Evolutionary conservation across 441 rosid species (phyloP), one percentile per base, ranked within the genome.

Genomic region (Jatropha multifida): DNA sequence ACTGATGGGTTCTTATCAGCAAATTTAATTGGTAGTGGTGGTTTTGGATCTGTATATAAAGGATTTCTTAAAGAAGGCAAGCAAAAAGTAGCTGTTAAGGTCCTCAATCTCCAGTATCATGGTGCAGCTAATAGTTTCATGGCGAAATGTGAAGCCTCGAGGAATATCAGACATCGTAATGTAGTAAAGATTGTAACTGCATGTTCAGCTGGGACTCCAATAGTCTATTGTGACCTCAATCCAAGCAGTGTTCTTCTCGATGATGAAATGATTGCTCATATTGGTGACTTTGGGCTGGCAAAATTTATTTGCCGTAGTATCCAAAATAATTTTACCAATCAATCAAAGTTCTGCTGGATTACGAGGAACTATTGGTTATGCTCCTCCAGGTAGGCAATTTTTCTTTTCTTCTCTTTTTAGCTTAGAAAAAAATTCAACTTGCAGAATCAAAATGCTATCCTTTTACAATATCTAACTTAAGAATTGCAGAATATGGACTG

Each of bases 21-120:
- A 7, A 70, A 70, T 41, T 56, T 70, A n/a, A 56, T 70, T 40
- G 74, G 64, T 5, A 9, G 17, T 38, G 74, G 74, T 0, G 17
- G 64, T 13, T 56, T 38, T 41, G 74, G 74, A 1, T 70, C 51
- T 55, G 64, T 70, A 5, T 70, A 70, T 9, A 70, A 70, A 70
- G 74, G 74, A 1, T 15, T 56, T 12, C 74, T 56, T 55, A 48
- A 38, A 7, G 11, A 56, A 40, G 38, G 55, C 0, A 46, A n/a
- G 12, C 2, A 3, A 5, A 37, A 12, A 0, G 12, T 70, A 55
- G 74, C 74, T 2, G 52, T 70, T 12, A 70, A 70, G 48, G 74
- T 70, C 64, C 64, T 70, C 55, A 70, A 70, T 13, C 51, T 70
- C 2, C 58, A 4, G 11, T 38, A 15, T 5, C 64, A 37, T n/a